phyloP scores from a whole-genome alignment of 441 rosid genomes.

The Monsonia emarginata region DNA sequence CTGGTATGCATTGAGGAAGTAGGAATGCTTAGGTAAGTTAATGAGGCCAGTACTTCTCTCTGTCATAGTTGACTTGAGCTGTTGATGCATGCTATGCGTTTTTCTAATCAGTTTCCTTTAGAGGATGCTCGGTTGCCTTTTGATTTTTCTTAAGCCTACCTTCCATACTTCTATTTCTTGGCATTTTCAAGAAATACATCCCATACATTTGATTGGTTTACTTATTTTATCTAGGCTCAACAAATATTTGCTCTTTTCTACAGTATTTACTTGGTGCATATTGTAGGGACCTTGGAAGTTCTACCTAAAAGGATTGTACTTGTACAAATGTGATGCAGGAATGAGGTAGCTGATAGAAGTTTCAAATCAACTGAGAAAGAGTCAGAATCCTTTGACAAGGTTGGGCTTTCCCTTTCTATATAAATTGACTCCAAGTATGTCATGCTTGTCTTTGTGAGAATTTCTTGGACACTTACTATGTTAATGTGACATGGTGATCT shows the following conservation, averaged over 20 bases:
- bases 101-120: neutral
- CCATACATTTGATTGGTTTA: neutral
- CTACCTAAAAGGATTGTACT: slow-evolving; percentile 6
- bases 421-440: slow-evolving; percentile 1
- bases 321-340: slow-evolving; percentile 39
- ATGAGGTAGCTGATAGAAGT: slow-evolving; percentile 31
- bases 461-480: neutral
- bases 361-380: slow-evolving; percentile 28
- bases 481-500: neutral
- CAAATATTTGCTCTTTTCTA: slow-evolving; percentile 4
- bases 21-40: slow-evolving; percentile 55
- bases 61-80: neutral
- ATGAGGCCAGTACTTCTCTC: slow-evolving; percentile 13
- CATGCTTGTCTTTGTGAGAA: neutral
- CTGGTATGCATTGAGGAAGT: slow-evolving; percentile 61
- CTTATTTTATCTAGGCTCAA: neutral
- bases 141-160: neutral
- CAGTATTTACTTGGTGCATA: neutral
- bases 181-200: neutral
- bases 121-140: neutral
- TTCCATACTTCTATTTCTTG: neutral
- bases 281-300: neutral
- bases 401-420: slow-evolving; percentile 23
- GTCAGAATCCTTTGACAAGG: slow-evolving; percentile 75
- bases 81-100: neutral